A percentile compares a stretch with the other conserved stretches of the same genome.
Conservation (phyloP, 2,329 filamentous ascomycete genomes). For the Beauveria varroae region DNA sequence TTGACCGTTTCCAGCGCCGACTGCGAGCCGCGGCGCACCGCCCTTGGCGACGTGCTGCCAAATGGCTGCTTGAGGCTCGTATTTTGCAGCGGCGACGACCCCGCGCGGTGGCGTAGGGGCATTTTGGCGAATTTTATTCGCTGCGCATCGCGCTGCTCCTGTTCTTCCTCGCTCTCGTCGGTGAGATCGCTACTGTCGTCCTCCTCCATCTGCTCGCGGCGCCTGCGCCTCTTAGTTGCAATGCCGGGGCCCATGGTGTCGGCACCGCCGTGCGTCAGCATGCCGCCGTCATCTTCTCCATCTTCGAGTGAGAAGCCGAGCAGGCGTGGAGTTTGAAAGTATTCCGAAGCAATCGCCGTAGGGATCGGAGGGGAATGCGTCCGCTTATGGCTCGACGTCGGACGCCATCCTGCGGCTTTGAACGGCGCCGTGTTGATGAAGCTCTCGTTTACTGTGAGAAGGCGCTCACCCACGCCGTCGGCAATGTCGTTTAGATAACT, state of each 20-base stretch:
- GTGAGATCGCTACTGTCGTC: constrained; percentile 80
- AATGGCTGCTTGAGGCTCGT: constrained; percentile 52
- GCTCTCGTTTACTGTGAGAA: constrained; percentile 72
- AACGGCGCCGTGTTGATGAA: constrained; percentile 76
- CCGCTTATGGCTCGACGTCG: constrained; percentile 68
- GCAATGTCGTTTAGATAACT: constrained; percentile 74
- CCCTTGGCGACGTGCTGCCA: constrained; percentile 38
- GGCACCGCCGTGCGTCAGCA: constrained; percentile 60
- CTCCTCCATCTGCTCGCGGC: constrained; percentile 70
- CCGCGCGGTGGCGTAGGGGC: constrained; percentile 78
- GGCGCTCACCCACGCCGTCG: constrained; percentile 76
- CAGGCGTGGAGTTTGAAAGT: constrained; percentile 66
- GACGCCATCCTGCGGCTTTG: constrained; percentile 73
- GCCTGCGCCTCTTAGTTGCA: constrained; percentile 57
- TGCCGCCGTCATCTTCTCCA: constrained; percentile 64
- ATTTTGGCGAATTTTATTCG: constrained; percentile 96
- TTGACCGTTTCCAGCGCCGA: constrained; percentile 63
- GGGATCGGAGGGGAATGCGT: constrained; percentile 83
- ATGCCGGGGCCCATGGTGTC: constrained; percentile 63
- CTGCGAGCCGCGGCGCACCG: constrained; percentile 58
- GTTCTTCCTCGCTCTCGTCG: constrained; percentile 76
- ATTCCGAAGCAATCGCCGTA: constrained; percentile 73
- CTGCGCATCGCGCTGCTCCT: constrained; percentile 68
- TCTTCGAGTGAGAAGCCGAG: constrained; percentile 59
- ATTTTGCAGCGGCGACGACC: constrained; percentile 76